Evolutionary conservation across 306 rosid species (phyloP), one percentile per base, ranked within the genome.

Genomic region (Trifolium repens): DNA sequence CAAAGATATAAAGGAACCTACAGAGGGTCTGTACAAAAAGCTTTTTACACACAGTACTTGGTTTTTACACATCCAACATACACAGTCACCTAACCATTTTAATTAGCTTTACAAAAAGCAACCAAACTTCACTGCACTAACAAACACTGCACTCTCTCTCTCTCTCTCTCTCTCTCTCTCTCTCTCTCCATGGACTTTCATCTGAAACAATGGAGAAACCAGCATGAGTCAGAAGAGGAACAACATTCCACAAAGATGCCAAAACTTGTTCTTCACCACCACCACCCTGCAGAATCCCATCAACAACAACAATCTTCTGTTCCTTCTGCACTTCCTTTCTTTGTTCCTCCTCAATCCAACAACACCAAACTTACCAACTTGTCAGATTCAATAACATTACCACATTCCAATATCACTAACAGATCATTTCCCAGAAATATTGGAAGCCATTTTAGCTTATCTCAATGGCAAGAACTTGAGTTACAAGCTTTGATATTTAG

Each of bases 401-500:
- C 89, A 16, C 13, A 88, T 37, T 2, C 71, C 26, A 35, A 75
- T 9, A 43, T 2, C 47, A 19, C 55, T 47, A 32, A 84, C 78
- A 84, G 87, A 80, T 17, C 60, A 17, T 78, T 86, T 73, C 89
- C 96, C 63, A 90, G 84, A 47, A 89, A n/a, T n/a, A n/a, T 88
- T 91, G 91, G 90, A 66, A 89, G 92, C 81, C 88, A 55, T 77
- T 96, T 96, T 86, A 96, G 92, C 79, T 54, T 88, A 79, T 85
- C 88, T 24, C 99, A 96, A 85, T 89, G 92, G 98, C 97, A 96
- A 65, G 99, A 96, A 39, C 99, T 96, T 47, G 98, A 96, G 87
- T 85, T 96, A 73, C 99, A 96, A 83, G 94, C 97, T 47, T 76
- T 89, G 86, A 96, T 92, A 74, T 92, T 86, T 82, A 85, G 96